Evolutionary conservation across 352 stramenopile species (phyloP), one percentile per base, ranked within the genome.

Genomic region (Phytophthora syringae): DNA sequence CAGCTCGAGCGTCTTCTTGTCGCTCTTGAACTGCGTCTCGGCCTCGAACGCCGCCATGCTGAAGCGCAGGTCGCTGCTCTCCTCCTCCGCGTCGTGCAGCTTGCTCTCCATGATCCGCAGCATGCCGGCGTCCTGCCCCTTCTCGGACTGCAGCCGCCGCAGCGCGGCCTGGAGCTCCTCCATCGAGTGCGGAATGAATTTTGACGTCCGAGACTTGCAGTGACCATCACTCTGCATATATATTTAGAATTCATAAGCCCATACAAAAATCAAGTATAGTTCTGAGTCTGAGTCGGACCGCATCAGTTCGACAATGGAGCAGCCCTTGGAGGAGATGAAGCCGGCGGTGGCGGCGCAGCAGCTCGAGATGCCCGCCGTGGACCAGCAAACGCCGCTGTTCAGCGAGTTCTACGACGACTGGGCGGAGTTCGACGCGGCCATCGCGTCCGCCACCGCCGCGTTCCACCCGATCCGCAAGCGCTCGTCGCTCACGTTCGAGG

Each of bases 401-500:
- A 74, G 84, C 9, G 80, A 88, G 56, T 91, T 76, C 52, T 93
- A 93, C 67, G 76, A 88, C 49, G 85, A 93, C 69, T 93, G 85
- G 85, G 65, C 61, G 44, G 50, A 77, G 0, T 93, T 93, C 44
- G 85, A 93, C 69, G 52, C 72, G 4, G 85, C 85, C 0, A 77
- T 93, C 42, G 80, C 72, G 27, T 67, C 52, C 32, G 85, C 85
- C 5, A 89, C 86, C 42, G 81, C 80, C 13, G 70, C 74, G 37
- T 77, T 89, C 67, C 85, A 93, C 61, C 85, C 85, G 55, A 89
- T 93, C 57, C 85, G 85, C 62, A 93, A 93, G 69, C 82, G 85
- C 62, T 93, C 85, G 62, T 91, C 81, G 47, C 68, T 93, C 22
- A 93, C 85, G 25, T 93, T 93, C 59, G 85, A 93, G 53, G 85